Percentiles rank a stretch among this genome's conserved stretches.
Conservation (phyloP, 139 green algal species). For the Yamagishiella unicocca region DNA sequence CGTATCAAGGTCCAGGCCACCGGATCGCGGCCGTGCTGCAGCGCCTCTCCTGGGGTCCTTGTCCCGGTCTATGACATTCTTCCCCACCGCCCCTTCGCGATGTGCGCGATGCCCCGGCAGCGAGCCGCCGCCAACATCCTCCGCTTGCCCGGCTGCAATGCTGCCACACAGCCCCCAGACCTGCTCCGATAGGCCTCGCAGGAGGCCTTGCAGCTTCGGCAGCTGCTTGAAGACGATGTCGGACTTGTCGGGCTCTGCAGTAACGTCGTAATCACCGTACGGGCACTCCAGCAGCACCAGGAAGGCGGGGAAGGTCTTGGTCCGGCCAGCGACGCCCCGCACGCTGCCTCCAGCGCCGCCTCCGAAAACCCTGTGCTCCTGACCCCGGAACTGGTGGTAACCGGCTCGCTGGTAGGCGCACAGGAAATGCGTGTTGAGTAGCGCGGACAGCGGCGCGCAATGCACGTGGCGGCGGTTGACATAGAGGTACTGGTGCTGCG, state of each 20-base stretch:
- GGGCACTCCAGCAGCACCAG: slow-evolving; percentile 14
- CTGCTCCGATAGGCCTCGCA: neutral
- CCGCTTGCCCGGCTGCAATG: too few species aligned
- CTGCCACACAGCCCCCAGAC: slow-evolving; percentile 1
- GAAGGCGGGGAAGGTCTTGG: slow-evolving; percentile 15
- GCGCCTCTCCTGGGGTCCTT: too few species aligned
- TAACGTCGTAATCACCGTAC: slow-evolving; percentile 11
- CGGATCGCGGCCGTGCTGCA: neutral
- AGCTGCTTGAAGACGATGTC: slow-evolving; percentile 11
- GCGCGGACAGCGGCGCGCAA: neutral
- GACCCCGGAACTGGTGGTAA: neutral
- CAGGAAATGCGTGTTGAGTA: slow-evolving; percentile 32
- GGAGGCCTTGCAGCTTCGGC: neutral
- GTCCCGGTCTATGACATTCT: too few species aligned
- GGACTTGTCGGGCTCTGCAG: slow-evolving; percentile 29
- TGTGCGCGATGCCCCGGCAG: too few species aligned
- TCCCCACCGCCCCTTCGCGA: too few species aligned
- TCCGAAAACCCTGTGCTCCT: neutral
- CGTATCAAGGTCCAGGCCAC: neutral
- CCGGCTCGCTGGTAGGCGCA: neutral
- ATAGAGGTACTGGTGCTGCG: slow-evolving; percentile 39
- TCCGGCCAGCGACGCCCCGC: neutral
- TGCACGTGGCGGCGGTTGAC: slow-evolving; percentile 33
- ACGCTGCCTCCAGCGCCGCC: neutral
- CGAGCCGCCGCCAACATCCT: too few species aligned